Evolutionary conservation across 139 green algal genomes (phyloP).

Genomic region (Tetradesmus lagerheimii): DNA sequence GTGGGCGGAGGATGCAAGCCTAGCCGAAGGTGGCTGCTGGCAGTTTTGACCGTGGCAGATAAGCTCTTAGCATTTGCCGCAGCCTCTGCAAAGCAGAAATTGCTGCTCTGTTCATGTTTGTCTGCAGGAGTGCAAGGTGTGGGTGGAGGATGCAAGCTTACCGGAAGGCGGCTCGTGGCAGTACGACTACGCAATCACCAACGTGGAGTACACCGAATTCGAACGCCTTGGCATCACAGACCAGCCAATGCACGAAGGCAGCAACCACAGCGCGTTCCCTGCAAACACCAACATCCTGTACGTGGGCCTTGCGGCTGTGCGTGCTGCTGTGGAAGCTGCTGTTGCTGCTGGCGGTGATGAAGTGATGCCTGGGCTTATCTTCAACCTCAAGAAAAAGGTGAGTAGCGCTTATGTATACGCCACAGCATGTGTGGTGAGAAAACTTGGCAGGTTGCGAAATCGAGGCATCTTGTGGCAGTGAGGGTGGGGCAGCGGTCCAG

Average conservation of each 20-base stretch:
- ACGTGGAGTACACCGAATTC: conserved; percentile 99
- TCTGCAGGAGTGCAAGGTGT: conserved; percentile 40
- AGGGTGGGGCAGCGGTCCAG: too few relatives aligned
- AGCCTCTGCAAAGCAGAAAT: conserved; percentile 97
- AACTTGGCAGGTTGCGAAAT: too few relatives aligned
- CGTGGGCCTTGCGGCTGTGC: conserved; percentile 68
- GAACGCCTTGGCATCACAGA: conserved; percentile 90
- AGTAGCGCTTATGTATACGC: background rate
- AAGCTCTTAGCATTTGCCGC: conserved; percentile 91
- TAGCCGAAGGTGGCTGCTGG: conserved; percentile 35
- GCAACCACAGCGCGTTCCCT: conserved; percentile 78
- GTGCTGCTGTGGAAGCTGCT: conserved; percentile 62
- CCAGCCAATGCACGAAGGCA: conserved; percentile 55
- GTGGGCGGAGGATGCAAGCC: conserved; percentile 16
- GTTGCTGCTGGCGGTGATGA: conserved; percentile 58
- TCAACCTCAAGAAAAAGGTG: conserved; percentile 96
- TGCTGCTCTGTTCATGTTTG: background rate
- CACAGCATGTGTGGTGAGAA: too few relatives aligned
- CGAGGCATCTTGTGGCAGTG: too few relatives aligned
- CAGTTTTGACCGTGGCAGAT: too few relatives aligned
- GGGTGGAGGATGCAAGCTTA: conserved; percentile 9
- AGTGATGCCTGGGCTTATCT: conserved; percentile 95
- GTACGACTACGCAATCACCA: conserved; percentile 91
- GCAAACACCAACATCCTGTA: conserved; percentile 99
- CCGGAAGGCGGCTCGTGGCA: conserved; percentile 43